Base-by-base conservation (phyloP, 495 filamentous ascomycete species). In the Aspergillus ellipticus region DNA sequence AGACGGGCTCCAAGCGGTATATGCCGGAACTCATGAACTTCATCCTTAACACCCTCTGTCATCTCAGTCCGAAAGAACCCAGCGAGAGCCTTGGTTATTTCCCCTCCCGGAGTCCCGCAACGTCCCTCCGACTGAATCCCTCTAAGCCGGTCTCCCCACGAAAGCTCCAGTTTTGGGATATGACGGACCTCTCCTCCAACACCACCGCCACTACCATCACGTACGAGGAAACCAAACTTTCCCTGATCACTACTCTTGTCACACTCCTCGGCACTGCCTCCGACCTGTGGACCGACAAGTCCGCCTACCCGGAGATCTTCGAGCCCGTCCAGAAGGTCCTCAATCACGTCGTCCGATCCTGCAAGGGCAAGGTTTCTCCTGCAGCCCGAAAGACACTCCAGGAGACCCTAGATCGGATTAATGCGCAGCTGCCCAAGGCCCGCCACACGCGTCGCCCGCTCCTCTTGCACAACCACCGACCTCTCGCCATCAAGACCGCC, bases 11-110 rank as follows among this genome's bases (percentile, higher is more conserved):
- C 2, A 90, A 89, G 67, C 84, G 94, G 53, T 95, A 90, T 67
- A 79, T 96, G 35, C 94, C 94, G 0, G 94, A 99, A 64, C 74
- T 91, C 20, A 78, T 94, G 57, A 90, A 89, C 66, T 96, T 91
- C 69, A 78, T 79, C 29, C 74, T 92, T 37, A 90, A 89, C 66
- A 85, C 86, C 3, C 70, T 98, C n/a, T 84, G 78, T 60, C 78
- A 82, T 19, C 77, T 96, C 6, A 76, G 82, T 19, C 87, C 85
- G 7, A 61, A 68, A 13, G 77, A 80, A 49, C 62, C 79, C 9
- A 59, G 58, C 5, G 60, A 70, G 5, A 60, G 64, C 10, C 67
- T 80, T 7, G 82, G 81, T 4, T 71, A 67, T 48, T 89, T 90
- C 66, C 87, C 88, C 8, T 67, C 82, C 42, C 83, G 89, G 51